Base-by-base conservation (phyloP, 2,329 filamentous ascomycete species). In the Colletotrichum sp. region DNA sequence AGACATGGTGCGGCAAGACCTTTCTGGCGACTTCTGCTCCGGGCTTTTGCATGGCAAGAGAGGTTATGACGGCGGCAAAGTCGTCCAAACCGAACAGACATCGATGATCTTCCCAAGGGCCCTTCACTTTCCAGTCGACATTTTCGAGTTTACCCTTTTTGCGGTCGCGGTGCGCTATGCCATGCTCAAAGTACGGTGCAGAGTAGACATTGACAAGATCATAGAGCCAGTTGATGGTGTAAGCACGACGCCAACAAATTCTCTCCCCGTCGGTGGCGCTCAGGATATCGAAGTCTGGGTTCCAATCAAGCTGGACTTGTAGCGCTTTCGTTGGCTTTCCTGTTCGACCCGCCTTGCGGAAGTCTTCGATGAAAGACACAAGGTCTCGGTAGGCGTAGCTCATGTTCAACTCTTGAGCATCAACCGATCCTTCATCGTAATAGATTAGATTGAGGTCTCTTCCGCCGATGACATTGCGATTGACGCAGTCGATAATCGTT, bases 151-250 rank as follows among this genome's bases (percentile, higher is more conserved):
- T 32, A 10, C n/a, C 5, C 21, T n/a, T 12, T 7, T 16, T 26
- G 10, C 26, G 26, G 15, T 52, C 24, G 10, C 26, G 39, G 6
- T n/a, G 12, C 16, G 39, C 62, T 32, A 64, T 21, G 8, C 62
- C 62, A 28, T 64, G 30, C 16, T 66, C 24, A 26, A 66, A 32
- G 36, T 24, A 64, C 16, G 85, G 79, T 5, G 81, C 78, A 0
- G 86, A 87, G 71, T 84, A 88, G 7, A 88, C 52, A 65, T 89
- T 89, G 77, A 90, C 86, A 6, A 90, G 78, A 69, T 89, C 87
- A 74, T 89, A 90, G 0, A 90, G 83, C 88, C 87, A 89, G 74
- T 86, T 88, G 75, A 90, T 88, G 4, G 86, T 88, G 69, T 88
- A 90, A 1, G 80, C 77, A 2, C 87, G 85, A 12, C 88, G 86